These are phyloP conservation scores for Ceratocystis papillata DNA, from an alignment of 2,329 filamentous ascomycete genomes.

Conservation along the genomic window DNA sequence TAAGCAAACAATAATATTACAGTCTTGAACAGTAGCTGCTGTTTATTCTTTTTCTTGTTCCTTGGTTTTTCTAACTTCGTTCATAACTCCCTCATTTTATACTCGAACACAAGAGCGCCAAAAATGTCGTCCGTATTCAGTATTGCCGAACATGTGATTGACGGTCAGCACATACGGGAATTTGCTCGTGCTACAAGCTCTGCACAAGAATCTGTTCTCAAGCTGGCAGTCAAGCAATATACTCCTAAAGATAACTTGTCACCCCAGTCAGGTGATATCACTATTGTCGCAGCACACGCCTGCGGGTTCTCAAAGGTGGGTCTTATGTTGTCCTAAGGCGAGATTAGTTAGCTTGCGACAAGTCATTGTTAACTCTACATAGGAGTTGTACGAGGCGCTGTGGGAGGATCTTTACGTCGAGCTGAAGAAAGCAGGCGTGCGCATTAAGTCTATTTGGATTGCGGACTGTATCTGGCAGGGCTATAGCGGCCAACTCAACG, in stretches of 20 bases:
- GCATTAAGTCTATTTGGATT: conserved; percentile 77
- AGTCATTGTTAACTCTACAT: neutral
- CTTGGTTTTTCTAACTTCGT: too few relatives aligned
- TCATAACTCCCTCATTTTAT: neutral
- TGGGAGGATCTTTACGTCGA: conserved; percentile 69
- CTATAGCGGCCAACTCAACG: conserved; percentile 65
- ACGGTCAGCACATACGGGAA: conserved; percentile 69
- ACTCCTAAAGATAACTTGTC: conserved; percentile 58
- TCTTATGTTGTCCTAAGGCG: neutral
- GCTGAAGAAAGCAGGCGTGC: conserved; percentile 47
- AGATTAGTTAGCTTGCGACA: neutral
- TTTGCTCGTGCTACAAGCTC: conserved; percentile 62
- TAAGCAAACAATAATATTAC: too few relatives aligned
- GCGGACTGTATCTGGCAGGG: conserved; percentile 83
- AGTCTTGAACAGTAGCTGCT: too few relatives aligned
- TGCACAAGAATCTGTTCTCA: conserved; percentile 62
- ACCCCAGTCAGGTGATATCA: conserved; percentile 65
- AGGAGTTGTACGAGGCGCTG: conserved; percentile 86
- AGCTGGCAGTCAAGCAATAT: conserved; percentile 79
- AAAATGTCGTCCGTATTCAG: conserved; percentile 16
- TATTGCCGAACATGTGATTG: conserved; percentile 47
- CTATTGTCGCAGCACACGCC: conserved; percentile 75
- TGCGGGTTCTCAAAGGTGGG: conserved; percentile 82
- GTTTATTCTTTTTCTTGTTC: too few relatives aligned
- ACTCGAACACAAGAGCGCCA: neutral